These are phyloP conservation scores for Termitomyces sp. DNA, from an alignment of 768 basidiomycete genomes.

Conservation along the genomic window DNA sequence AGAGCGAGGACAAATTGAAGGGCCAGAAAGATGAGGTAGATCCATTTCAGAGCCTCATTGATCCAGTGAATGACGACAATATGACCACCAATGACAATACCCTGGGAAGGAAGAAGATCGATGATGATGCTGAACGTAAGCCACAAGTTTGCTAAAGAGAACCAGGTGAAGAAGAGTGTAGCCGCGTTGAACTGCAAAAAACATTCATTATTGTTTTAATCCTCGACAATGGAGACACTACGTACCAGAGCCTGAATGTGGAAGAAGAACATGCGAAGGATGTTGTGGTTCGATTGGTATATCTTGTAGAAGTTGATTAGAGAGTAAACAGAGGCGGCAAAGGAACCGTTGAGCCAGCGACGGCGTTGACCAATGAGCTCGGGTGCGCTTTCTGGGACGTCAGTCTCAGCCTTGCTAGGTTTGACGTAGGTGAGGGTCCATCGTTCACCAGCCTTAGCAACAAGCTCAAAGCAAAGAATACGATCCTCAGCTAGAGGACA, in stretches of 20 bases:
- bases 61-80: conserved; percentile 75
- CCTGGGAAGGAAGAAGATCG: conserved; percentile 64
- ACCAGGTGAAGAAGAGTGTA: conserved; percentile 87
- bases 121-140: conserved; percentile 95
- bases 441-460: conserved; percentile 79
- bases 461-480: conserved; percentile 96
- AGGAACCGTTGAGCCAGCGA: conserved; percentile 95
- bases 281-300: conserved; percentile 81
- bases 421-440: conserved; percentile 94
- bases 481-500: conserved; percentile 74
- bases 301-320: conserved; percentile 87
- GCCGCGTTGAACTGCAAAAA: conserved; percentile 70
- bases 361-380: conserved; percentile 95
- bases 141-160: conserved; percentile 89
- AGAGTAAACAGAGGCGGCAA: conserved; percentile 88
- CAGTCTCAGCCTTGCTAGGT: conserved; percentile 92
- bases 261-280: conserved; percentile 93
- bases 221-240: conserved; percentile 2
- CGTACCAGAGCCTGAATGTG: conserved; percentile 86
- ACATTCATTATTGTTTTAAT: not conserved
- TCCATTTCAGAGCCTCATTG: conserved; percentile 78
- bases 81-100: conserved; percentile 68
- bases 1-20: conserved; percentile 55
- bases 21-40: conserved; percentile 83
- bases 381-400: conserved; percentile 86